Conservation (phyloP, 2,329 filamentous ascomycete species). For the Stagonosporopsis tanaceti region DNA sequence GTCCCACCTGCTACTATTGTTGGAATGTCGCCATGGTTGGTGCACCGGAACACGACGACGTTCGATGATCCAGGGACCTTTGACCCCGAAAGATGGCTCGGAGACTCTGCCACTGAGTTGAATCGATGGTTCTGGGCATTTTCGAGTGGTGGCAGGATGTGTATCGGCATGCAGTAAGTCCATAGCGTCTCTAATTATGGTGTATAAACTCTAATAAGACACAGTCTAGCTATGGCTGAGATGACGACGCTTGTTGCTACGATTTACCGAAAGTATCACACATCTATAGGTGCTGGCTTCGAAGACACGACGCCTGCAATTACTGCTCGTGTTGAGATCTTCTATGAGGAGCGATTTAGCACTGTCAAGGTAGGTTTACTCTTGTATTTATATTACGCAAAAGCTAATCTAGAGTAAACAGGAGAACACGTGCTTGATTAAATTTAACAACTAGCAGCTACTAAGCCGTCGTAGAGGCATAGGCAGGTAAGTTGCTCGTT, state of each 20-base stretch:
- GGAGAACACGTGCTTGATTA: neutral
- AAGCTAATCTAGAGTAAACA: neutral
- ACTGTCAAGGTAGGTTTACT: neutral
- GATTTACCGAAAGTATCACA: constrained; percentile 1
- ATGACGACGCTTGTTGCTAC: constrained; percentile 1
- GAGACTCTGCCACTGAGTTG: neutral
- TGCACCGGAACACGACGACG: neutral
- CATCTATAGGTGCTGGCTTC: neutral
- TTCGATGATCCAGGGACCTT: neutral
- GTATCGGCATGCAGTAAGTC: constrained; percentile 3
- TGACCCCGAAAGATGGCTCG: constrained; percentile 3
- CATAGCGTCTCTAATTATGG: too few species aligned
- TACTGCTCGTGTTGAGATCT: constrained; percentile 1
- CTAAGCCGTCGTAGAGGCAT: too few species aligned
- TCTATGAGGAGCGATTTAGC: neutral
- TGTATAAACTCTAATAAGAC: neutral
- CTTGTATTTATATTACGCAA: neutral
- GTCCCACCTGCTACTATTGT: neutral
- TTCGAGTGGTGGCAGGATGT: constrained; percentile 2
- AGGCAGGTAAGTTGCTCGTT: too few species aligned
- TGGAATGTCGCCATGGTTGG: neutral
- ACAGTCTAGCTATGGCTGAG: constrained; percentile 3
- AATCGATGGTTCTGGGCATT: constrained; percentile 7
- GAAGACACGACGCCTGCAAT: neutral
- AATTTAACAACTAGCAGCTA: neutral